Conservation (phyloP, 177 flowering plant species). For the Vitis hybrid region DNA sequence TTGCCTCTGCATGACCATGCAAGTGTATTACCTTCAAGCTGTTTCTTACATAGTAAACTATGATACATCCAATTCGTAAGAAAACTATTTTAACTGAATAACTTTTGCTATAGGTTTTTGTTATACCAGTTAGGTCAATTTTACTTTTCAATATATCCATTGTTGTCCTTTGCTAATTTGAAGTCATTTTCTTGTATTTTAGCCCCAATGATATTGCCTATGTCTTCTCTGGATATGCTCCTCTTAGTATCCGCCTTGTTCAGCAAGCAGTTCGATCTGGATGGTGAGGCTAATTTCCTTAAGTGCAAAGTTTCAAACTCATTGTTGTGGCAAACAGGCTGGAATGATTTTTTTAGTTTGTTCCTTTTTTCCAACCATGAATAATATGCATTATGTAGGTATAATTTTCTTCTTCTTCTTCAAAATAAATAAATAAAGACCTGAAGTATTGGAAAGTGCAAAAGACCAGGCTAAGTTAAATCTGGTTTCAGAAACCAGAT, state of each 20-base stretch:
- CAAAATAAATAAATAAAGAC: no score
- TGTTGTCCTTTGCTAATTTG: slow-evolving; percentile 9
- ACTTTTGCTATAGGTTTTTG: neutral
- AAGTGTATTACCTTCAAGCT: neutral
- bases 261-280: slow-evolving; percentile 97
- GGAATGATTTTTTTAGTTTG: neutral
- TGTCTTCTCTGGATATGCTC: slow-evolving; percentile 98
- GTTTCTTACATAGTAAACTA: neutral
- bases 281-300: slow-evolving; percentile 61
- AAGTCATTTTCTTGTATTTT: slow-evolving; percentile 21
- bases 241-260: slow-evolving; percentile 93
- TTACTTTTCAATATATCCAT: neutral
- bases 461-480: no score
- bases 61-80: neutral
- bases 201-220: slow-evolving; percentile 94
- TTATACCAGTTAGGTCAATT: neutral
- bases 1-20: neutral
- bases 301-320: neutral
- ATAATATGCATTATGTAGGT: neutral
- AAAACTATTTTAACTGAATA: neutral
- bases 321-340: neutral
- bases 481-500: no score
- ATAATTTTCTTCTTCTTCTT: neutral
- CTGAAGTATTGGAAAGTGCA: no score
- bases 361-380: neutral